Conservation (phyloP, 305 asterid species). For the Striga hermonthica region DNA sequence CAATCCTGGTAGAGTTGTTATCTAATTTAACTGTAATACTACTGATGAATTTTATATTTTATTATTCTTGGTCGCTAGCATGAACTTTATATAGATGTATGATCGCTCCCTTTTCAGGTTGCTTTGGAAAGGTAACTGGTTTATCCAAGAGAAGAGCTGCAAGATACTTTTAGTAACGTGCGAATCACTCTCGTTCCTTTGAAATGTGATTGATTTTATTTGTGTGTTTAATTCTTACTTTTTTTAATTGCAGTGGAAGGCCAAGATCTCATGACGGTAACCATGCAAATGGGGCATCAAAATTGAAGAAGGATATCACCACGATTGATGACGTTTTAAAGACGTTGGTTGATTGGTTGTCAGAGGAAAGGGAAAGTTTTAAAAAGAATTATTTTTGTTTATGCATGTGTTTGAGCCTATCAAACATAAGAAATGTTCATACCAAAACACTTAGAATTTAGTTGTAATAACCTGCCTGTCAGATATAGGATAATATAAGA, state of each 20-base stretch:
- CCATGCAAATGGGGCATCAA: conserved; percentile 48
- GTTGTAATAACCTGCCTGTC: no score
- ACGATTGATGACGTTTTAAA: conserved; percentile 66
- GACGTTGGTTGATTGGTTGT: conserved; percentile 79
- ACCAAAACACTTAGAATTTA: no score
- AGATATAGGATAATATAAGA: no score
- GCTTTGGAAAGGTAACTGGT: conserved; percentile 93
- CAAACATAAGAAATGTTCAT: no score
- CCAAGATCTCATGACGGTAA: conserved; percentile 51
- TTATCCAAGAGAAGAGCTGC: conserved; percentile 92
- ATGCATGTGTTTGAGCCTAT: no score
- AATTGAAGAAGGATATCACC: conserved; percentile 55
- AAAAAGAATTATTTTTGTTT: background rate
- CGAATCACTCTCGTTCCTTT: conserved; percentile 28
- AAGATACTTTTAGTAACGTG: conserved; percentile 89
- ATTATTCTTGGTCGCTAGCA: no score
- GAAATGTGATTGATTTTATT: conserved; percentile 13
- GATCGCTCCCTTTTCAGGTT: conserved; percentile 45
- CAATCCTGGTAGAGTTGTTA: conserved; percentile 21
- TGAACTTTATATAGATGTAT: conserved; percentile 18
- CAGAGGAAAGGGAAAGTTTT: background rate
- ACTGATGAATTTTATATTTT: background rate
- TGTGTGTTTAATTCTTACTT: conserved; percentile 26
- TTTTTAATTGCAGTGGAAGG: conserved; percentile 54
- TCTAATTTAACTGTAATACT: no score